phyloP scores from a whole-genome alignment of 345 rosid species.

The Sonneratia alba region DNA sequence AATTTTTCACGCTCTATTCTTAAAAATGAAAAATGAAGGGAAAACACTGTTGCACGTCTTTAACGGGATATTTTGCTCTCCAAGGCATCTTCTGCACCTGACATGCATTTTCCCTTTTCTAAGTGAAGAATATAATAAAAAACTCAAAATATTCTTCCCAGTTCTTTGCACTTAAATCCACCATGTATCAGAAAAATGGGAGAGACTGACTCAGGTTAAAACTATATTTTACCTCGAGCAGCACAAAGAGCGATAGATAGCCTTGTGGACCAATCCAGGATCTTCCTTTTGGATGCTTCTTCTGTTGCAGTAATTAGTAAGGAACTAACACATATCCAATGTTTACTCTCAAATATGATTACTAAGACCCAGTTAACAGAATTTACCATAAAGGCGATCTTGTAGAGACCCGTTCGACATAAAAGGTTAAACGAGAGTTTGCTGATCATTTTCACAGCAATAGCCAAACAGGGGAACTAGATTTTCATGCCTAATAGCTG shows the following conservation, averaged over 20 bases:
- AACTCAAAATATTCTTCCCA: background rate
- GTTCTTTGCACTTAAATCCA: background rate
- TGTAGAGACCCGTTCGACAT: slow-evolving; percentile 71
- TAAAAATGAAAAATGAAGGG: too few species aligned
- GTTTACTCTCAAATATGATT: background rate
- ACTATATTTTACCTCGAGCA: slow-evolving; percentile 43
- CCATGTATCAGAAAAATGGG: background rate
- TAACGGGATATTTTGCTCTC: background rate
- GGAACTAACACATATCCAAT: background rate
- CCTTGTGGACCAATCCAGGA: slow-evolving; percentile 65
- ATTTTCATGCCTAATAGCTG: slow-evolving; percentile 52
- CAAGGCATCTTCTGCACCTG: background rate
- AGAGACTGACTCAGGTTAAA: background rate
- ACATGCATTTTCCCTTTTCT: background rate
- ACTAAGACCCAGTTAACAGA: background rate
- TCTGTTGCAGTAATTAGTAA: slow-evolving; percentile 20
- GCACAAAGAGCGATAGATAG: slow-evolving; percentile 62
- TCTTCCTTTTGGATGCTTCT: slow-evolving; percentile 53
- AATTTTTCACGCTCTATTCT: background rate
- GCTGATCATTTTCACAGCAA: slow-evolving; percentile 59
- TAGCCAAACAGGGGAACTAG: slow-evolving; percentile 64
- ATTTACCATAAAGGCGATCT: slow-evolving; percentile 61
- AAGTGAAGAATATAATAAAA: background rate
- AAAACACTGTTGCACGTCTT: background rate
- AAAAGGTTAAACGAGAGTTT: slow-evolving; percentile 58